phyloP scores from a whole-genome alignment of 2,329 filamentous ascomycete species.

The Aspergillus novoparasiticus region DNA sequence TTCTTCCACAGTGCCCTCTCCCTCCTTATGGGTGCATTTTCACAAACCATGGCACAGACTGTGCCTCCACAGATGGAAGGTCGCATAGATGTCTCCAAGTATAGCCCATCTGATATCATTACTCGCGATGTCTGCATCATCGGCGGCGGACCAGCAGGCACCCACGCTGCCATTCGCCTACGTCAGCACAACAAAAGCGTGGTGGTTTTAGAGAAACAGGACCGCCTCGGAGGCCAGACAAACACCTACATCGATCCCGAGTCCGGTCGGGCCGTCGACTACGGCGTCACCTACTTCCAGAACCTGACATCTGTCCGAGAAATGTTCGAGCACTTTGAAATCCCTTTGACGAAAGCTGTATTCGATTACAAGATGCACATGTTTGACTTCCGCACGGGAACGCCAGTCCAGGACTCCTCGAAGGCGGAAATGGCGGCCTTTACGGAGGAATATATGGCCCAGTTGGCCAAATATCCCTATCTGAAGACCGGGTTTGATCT shows the following conservation, averaged over 20 bases:
- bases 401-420: conserved; percentile 2
- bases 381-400: conserved; percentile 4
- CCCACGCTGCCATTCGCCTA: conserved; percentile 33
- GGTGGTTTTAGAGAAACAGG: conserved; percentile 28
- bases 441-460: conserved; percentile 4
- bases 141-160: conserved; percentile 33
- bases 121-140: conserved; percentile 30
- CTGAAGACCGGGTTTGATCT: background rate
- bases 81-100: too few relatives aligned
- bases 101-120: background rate
- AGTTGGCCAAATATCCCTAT: background rate
- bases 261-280: conserved; percentile 26
- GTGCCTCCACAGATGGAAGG: too few relatives aligned
- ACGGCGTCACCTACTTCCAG: conserved; percentile 29
- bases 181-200: conserved; percentile 28
- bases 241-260: conserved; percentile 26
- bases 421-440: background rate
- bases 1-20: too few relatives aligned
- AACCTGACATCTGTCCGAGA: conserved; percentile 22
- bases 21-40: too few relatives aligned
- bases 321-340: conserved; percentile 27
- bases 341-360: conserved; percentile 6
- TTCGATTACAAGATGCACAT: background rate
- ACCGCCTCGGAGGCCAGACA: conserved; percentile 30
- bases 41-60: too few relatives aligned